These are phyloP conservation scores for Tilletia indica DNA, from an alignment of 1,284 basidiomycete genomes.

Conservation along the genomic window DNA sequence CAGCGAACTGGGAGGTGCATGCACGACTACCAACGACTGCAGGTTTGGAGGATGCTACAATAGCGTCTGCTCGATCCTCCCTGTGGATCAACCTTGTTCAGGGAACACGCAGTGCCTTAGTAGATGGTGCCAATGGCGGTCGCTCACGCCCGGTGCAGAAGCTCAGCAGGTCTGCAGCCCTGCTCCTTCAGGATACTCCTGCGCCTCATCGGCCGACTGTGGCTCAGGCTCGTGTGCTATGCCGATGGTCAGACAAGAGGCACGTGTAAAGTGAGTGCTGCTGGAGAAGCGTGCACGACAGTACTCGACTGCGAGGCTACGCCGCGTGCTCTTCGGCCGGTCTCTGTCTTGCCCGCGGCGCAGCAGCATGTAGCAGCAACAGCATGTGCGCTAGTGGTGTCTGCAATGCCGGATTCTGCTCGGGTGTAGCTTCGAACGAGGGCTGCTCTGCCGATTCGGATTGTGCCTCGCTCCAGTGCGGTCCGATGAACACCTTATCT, in stretches of 20 bases:
- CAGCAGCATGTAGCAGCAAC: too few relatives aligned
- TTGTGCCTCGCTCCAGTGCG: too few relatives aligned
- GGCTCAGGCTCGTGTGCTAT: neutral
- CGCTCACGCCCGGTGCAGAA: neutral
- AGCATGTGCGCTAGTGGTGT: too few relatives aligned
- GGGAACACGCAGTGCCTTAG: neutral
- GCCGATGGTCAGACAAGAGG: neutral
- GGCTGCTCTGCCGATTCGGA: too few relatives aligned
- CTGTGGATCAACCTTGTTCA: neutral
- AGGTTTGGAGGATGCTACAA: neutral
- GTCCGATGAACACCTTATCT: too few relatives aligned
- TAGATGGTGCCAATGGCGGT: neutral
- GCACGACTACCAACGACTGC: constrained; percentile 1
- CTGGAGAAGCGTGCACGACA: neutral
- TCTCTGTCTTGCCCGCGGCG: too few relatives aligned
- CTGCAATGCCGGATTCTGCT: too few relatives aligned
- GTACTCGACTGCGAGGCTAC: neutral
- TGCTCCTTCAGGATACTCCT: neutral
- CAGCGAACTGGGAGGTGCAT: neutral
- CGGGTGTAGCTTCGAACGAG: too few relatives aligned
- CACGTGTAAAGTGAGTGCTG: neutral
- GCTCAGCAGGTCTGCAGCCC: neutral
- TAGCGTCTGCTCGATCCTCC: neutral
- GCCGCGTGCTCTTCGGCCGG: neutral
- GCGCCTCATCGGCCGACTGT: neutral